Base-by-base conservation (phyloP, 2,329 filamentous ascomycete genomes). In the Fusarium marasasianum region DNA sequence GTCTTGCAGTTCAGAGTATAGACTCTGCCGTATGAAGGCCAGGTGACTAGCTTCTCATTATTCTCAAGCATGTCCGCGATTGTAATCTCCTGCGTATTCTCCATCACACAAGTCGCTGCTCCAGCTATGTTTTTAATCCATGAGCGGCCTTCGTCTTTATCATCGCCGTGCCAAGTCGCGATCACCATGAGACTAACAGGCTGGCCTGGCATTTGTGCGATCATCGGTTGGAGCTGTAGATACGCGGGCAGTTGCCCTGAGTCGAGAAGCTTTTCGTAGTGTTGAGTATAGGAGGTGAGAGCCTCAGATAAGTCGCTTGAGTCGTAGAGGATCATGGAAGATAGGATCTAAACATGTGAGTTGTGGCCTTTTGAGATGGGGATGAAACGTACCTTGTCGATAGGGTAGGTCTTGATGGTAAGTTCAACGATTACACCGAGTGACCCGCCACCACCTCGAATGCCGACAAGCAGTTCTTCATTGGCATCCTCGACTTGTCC, bases 391-490 rank as follows among this genome's bases (percentile, higher is more conserved):
- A 70, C 71, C 35, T 63, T 55, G 4, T 9, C 9, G 1, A 70
- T 2, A 1, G 72, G 64, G 4, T 64, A 66, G 0, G 55, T 40
- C 3, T 62, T 72, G n/a, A 75, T 51, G 0, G 44, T 70, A 0
- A 75, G 37, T 3, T 72, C 61, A 15, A 64, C 20, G 0, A 74
- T 53, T 3, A 74, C n/a, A 0, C 72, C 72, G 0, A 75, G 45
- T 3, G 45, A 64, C 5, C 64, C 64, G 0, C 72, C 72, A 2
- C 57, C 56, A 4, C 72, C 72, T 9, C 71, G 58, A 17, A 75
- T 66, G 0, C 68, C 71, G 4, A 45, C 43, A 0, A 75, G 47
- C 1, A 66, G 12, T 15, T 72, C 72, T 11, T 67, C 45, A 13
- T 57, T 35, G 0, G 71, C 71, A 20, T 61, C 35, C 8, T 51